These are phyloP conservation scores for Colletotrichum musae DNA, from an alignment of 2,329 filamentous ascomycete genomes.

Conservation along the genomic window DNA sequence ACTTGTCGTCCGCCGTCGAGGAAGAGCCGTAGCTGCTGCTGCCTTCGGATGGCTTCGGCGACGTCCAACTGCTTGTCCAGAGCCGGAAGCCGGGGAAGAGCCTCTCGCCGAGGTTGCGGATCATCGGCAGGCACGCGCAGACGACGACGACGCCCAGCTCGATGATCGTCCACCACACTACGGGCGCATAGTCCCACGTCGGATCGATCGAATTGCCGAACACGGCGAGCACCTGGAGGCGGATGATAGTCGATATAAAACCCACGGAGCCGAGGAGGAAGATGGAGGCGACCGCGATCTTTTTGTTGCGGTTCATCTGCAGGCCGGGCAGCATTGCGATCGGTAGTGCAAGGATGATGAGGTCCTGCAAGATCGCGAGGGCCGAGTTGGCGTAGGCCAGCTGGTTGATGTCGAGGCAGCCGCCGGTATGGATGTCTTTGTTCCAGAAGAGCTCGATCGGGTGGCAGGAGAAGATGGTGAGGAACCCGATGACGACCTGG, in stretches of 20 bases:
- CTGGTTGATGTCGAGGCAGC: conserved; percentile 58
- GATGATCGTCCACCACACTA: conserved; percentile 46
- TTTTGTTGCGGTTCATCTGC: conserved; percentile 67
- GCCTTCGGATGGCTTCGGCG: conserved; percentile 16
- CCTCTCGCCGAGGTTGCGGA: conserved; percentile 39
- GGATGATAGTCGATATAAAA: conserved; percentile 41
- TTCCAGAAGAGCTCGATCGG: conserved; percentile 49
- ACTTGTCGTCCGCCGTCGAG: conserved; percentile 19
- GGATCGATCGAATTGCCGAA: conserved; percentile 41
- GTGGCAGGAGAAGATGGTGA: conserved; percentile 49
- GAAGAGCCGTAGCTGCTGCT: conserved; percentile 1
- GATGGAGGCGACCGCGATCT: conserved; percentile 48
- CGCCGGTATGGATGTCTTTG: conserved; percentile 43
- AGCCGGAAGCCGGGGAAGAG: conserved; percentile 14
- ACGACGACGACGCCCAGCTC: conserved; percentile 45
- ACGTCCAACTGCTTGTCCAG: conserved; percentile 15
- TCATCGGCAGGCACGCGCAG: conserved; percentile 46
- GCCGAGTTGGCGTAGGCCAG: conserved; percentile 68
- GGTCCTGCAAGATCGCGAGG: conserved; percentile 64
- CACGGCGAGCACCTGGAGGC: conserved; percentile 39
- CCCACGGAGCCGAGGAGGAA: conserved; percentile 42
- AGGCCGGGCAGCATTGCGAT: conserved; percentile 68
- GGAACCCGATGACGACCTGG: conserved; percentile 49
- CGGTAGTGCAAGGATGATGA: conserved; percentile 66
- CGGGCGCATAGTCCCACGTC: conserved; percentile 41